A percentile compares a stretch with the other conserved stretches of the same genome.
phyloP scores from a whole-genome alignment of 1,284 basidiomycete genomes.

The Cutaneotrichosporon cutaneum region DNA sequence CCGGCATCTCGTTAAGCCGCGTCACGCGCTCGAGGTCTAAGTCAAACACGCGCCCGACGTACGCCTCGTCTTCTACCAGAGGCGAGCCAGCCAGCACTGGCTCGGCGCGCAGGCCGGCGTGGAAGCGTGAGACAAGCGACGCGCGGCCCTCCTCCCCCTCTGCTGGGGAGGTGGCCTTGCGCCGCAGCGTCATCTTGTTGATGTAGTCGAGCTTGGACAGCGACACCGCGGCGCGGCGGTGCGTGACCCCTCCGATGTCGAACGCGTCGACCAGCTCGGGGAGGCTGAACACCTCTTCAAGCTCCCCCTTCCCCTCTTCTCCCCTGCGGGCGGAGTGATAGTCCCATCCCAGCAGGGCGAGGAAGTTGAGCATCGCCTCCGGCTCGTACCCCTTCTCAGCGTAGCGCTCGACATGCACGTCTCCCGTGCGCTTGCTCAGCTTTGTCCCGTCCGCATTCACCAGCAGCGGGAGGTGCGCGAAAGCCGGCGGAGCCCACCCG shows the following conservation, averaged over 20 bases:
- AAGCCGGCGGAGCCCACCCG: conserved; percentile 69
- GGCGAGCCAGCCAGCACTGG: conserved; percentile 38
- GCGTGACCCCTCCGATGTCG: conserved; percentile 40
- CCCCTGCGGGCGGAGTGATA: conserved; percentile 44
- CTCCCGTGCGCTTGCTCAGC: conserved; percentile 89
- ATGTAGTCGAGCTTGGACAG: conserved; percentile 49
- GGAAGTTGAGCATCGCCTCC: conserved; percentile 84
- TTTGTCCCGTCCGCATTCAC: conserved; percentile 89
- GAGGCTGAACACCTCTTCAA: conserved; percentile 44
- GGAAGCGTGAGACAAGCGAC: conserved; percentile 38
- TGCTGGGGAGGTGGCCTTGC: conserved; percentile 40
- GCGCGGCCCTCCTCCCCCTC: conserved; percentile 24
- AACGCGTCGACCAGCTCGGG: conserved; percentile 44
- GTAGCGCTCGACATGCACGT: conserved; percentile 82
- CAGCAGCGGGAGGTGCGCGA: conserved; percentile 87
- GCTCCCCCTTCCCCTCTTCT: background rate
- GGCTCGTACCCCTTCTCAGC: conserved; percentile 87
- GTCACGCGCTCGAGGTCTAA: conserved; percentile 61
- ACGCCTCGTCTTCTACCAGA: conserved; percentile 37
- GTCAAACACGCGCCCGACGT: conserved; percentile 48
- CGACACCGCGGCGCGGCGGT: conserved; percentile 47
- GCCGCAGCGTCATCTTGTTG: conserved; percentile 50
- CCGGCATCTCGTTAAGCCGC: conserved; percentile 67
- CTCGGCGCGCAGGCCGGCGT: conserved; percentile 38
- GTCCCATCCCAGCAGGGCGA: conserved; percentile 91